A percentile compares a stretch with the other conserved stretches of the same genome.
Conservation (phyloP, 2,329 filamentous ascomycete species). For the Cladosporium colombiae region DNA sequence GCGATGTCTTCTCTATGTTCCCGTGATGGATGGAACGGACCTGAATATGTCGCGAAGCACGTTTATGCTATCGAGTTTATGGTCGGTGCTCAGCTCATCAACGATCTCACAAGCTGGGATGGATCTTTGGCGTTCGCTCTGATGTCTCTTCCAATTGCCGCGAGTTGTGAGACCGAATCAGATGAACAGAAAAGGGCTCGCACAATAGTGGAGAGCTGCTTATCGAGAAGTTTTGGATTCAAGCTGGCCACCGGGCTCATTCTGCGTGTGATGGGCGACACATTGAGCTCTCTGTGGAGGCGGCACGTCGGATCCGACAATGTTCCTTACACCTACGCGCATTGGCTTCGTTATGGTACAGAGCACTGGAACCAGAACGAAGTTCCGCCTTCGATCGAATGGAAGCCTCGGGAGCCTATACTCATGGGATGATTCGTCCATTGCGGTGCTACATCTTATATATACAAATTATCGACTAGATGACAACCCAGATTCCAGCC, state of each 20-base stretch:
- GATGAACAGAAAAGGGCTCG: conserved; percentile 52
- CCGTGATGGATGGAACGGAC: conserved; percentile 28
- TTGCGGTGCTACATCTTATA: not conserved
- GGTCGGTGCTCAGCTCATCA: conserved; percentile 55
- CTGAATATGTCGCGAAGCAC: conserved; percentile 51
- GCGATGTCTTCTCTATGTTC: not conserved
- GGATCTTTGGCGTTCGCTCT: conserved; percentile 53
- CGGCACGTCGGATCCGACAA: not conserved
- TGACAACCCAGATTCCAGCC: not conserved
- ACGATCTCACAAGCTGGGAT: conserved; percentile 55
- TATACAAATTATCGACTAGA: not conserved
- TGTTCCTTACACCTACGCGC: not conserved
- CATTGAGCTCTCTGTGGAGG: not conserved
- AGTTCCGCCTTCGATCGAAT: not conserved
- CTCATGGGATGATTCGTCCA: not conserved
- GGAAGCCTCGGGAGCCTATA: not conserved
- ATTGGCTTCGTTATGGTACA: not conserved
- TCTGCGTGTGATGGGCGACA: conserved; percentile 31
- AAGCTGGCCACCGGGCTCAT: conserved; percentile 60
- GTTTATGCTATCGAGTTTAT: conserved; percentile 55
- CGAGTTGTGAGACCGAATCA: not conserved
- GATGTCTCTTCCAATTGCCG: conserved; percentile 44
- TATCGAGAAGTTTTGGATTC: conserved; percentile 55
- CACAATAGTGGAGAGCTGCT: conserved; percentile 53
- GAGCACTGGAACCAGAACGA: not conserved